Evolutionary conservation across 495 filamentous ascomycete species (phyloP), one percentile per base, ranked within the genome.

Genomic region (Lasiosphaeriaceae sp.): DNA sequence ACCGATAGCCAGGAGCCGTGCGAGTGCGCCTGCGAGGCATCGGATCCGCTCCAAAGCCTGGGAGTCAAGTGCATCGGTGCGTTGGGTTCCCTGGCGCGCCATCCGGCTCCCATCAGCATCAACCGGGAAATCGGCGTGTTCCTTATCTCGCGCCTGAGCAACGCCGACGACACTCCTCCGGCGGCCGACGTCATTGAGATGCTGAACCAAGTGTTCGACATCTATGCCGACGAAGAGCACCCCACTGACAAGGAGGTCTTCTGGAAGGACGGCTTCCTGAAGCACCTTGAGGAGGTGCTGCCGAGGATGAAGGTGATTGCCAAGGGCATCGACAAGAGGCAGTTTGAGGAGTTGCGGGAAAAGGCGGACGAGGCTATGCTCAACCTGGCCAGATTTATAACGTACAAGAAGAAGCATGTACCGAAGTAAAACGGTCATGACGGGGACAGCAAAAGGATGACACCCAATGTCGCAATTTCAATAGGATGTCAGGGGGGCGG

Each of bases 31-130:
- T 64, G 67, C 8, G 55, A 64, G 17, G 50, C 59, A 9, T 55
- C 61, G 16, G 80, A 83, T 56, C 72, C 78, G 23, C 77, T 83
- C 53, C 74, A 80, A 60, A 63, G 68, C 22, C 73, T 86, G 9
- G 74, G 79, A 12, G 78, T 82, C 35, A 86, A 85, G 66, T 83
- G 80, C 57, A 76, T 86, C 59, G 83, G 84, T 31, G 80, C 84
- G 4, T 72, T 86, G 8, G 84, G 84, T 22, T 74, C 75, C 31
- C 69, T 86, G 5, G 84, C 81, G 1, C 69, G 78, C 9, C 58
- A 71, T 26, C 77, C 77, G 24, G 73, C 72, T 9, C 69, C 75
- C 0, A 53, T 77, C 47, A 53, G 67, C 29, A 58, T 77, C 17
- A 80, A 83, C 64, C 71, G 76, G 49, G 80, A 85, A 51, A 79